A percentile compares a stretch with the other conserved stretches of the same genome.
These are phyloP conservation scores for Thelonectria rubi DNA, from an alignment of 2,329 filamentous ascomycete species.

Conservation along the genomic window DNA sequence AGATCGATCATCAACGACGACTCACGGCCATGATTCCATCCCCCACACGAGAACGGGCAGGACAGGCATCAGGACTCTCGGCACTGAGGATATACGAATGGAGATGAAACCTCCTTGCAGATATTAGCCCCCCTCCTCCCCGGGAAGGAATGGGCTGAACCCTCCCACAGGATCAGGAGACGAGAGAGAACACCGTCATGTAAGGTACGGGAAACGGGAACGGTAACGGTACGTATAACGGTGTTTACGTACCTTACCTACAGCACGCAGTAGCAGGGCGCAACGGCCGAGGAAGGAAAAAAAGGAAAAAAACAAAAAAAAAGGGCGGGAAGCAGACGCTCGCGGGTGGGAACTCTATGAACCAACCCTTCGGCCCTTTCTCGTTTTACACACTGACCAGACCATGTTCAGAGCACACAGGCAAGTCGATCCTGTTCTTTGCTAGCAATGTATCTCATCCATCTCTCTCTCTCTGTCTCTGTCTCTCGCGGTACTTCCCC, in stretches of 20 bases:
- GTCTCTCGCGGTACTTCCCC: constrained; percentile 14
- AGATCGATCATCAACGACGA: not conserved
- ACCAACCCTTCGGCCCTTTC: constrained; percentile 7
- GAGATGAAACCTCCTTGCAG: constrained; percentile 12
- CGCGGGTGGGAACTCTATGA: constrained; percentile 13
- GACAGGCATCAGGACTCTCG: not conserved
- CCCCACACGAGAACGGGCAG: not conserved
- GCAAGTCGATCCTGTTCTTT: constrained; percentile 7
- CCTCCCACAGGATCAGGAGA: constrained; percentile 3
- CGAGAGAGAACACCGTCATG: not conserved
- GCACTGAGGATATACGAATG: not conserved
- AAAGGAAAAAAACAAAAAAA: no score
- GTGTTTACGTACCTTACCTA: no score
- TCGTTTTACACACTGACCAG: constrained; percentile 20
- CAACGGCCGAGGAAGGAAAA: no score
- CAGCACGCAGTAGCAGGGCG: not conserved
- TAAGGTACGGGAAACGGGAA: no score
- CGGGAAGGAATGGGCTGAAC: not conserved
- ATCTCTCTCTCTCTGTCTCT: no score
- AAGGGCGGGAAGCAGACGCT: not conserved
- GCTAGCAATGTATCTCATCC: not conserved
- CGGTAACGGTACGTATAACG: no score
- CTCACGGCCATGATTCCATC: not conserved
- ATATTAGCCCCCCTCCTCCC: not conserved
- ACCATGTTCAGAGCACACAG: constrained; percentile 11